Base-by-base conservation (phyloP, 2,329 filamentous ascomycete genomes). In the Curvularia verruculosa region DNA sequence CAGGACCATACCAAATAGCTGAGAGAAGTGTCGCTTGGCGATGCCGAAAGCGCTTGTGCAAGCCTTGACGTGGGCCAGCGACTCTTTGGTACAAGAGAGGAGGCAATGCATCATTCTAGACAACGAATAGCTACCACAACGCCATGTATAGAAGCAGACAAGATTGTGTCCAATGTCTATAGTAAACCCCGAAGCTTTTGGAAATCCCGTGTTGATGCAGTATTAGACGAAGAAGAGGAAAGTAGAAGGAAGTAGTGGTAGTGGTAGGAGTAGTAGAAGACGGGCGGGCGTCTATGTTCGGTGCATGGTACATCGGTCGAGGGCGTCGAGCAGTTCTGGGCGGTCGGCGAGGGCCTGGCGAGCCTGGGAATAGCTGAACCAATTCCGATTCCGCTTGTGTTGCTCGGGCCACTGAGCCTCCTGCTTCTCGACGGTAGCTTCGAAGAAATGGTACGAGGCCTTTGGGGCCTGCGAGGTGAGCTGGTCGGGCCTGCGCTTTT, bases 401-500 rank as follows among this genome's bases (percentile, higher is more conserved):
- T 85, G 89, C 81, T 99, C 95, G 1, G 95, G 95, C 95, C 95
- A 99, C 56, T 93, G 87, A 15, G 83, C 81, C 77, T 95, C 90
- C 79, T 96, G 91, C 70, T 88, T 88, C 62, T 89, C 86, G 60
- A 99, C 95, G n/a, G 86, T 89, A 61, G 88, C 93, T 78, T 98
- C 91, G 78, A 87, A 95, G 78, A 94, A 95, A 67, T 89, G 87
- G 76, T 93, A 94, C 51, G 87, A 77, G 36, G 88, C 85, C 76
- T 94, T 94, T 36, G 91, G 91, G 6, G 91, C 84, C 48, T 81
- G 75, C n/a, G 78, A 70, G 26, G 82, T 82, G 61, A 85, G 73
- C 62, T 84, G 78, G 21, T 79, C 75, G 24, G 80, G 74, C 46
- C 80, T 85, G 56, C 92, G 87, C 75, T 87, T 90, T 79, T 99